Evolutionary conservation across 805 yeast genomes (phyloP).

Genomic region (Babjeviella inositovora): DNA sequence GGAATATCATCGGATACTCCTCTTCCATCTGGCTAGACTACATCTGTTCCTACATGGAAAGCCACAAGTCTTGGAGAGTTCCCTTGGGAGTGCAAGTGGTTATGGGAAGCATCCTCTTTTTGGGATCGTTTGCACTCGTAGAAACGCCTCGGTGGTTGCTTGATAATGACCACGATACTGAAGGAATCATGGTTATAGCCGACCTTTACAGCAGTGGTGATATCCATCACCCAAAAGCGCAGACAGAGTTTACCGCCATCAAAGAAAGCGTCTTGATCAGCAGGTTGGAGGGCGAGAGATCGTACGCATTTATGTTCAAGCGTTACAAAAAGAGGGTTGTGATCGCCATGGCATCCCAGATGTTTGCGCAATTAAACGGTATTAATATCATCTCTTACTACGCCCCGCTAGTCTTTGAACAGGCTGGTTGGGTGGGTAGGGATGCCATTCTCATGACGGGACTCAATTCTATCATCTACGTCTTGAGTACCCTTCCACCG

Average conservation of each 20-base stretch:
- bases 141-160: constrained; percentile 89
- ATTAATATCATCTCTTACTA: constrained; percentile 86
- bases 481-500: constrained; percentile 67
- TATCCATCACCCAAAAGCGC: constrained; percentile 51
- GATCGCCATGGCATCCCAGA: constrained; percentile 81
- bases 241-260: constrained; percentile 60
- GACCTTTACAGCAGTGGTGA: constrained; percentile 72
- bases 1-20: constrained; percentile 41
- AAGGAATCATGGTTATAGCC: constrained; percentile 75
- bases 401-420: constrained; percentile 88
- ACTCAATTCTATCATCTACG: constrained; percentile 44
- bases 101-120: constrained; percentile 49
- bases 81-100: constrained; percentile 42
- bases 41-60: constrained; percentile 31
- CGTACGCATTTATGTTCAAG: constrained; percentile 61
- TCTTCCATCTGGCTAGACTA: constrained; percentile 46
- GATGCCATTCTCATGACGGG: constrained; percentile 88
- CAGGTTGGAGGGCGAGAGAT: constrained; percentile 67
- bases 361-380: constrained; percentile 89
- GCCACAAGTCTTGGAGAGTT: constrained; percentile 31
- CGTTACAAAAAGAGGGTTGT: constrained; percentile 64
- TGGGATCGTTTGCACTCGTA: constrained; percentile 67
- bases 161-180: constrained; percentile 51
- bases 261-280: constrained; percentile 68
- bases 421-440: constrained; percentile 89